Evolutionary conservation across 768 basidiomycete genomes (phyloP), one percentile per base, ranked within the genome.

Genomic region (Leccinum longicurvipes): DNA sequence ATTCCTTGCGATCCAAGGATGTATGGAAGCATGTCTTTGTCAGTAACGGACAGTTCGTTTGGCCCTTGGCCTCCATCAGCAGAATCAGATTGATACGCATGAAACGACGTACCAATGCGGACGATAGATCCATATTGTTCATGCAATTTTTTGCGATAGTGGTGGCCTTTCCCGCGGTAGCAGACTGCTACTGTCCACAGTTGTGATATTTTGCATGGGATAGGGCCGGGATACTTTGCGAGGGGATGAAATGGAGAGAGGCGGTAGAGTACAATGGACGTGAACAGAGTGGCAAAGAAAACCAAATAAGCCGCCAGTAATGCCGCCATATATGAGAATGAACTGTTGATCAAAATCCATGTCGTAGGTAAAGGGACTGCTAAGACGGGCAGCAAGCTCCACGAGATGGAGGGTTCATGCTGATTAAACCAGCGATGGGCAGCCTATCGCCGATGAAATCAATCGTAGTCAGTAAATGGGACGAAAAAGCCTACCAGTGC

Each of bases 201-300:
- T 52, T 74, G 75, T 10, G 71, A 66, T 27, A 71, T 23, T 52
- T 63, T 73, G 53, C 66, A 65, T 5, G 62, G 41, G 27, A 61
- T 44, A 5, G 75, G 75, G 4, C 74, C 75, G 28, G 75, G 74
- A 57, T 72, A 73, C 17, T 57, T 62, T 10, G 76, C 72, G 23
- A 76, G 69, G 24, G 74, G 74, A 29, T 76, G 74, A 54, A 64
- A 69, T 5, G 73, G 65, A 2, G 75, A 76, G n/a, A 76, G 57
- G 32, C 75, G 73, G 60, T 76, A 76, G 5, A 62, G 34, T 4
- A 63, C 54, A 28, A 73, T 72, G 1, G 75, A 74, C 6, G 42
- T 27, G 29, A 62, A 58, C 3, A 72, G 45, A 6, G 64, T 57
- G 12, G 34, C 11, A 28, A 70, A 57, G 42, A 67, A 67, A 36